phyloP scores from a whole-genome alignment of 768 basidiomycete genomes.

The Macrolepiota fuliginosa region DNA sequence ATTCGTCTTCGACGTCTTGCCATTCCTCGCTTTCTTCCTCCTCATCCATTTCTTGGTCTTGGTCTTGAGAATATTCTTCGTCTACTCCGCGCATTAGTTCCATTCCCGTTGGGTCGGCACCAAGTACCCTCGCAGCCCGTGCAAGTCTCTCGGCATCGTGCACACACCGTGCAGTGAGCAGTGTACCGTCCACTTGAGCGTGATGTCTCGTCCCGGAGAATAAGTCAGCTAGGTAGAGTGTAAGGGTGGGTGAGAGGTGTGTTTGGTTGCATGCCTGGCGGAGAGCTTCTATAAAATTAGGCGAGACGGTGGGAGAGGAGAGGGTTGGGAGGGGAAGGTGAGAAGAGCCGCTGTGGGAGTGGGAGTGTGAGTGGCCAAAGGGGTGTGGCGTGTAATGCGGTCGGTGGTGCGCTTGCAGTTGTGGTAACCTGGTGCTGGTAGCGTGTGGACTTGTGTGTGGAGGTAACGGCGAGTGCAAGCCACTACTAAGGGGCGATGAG shows the following conservation, averaged over 20 bases:
- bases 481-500: slow-evolving; percentile 21
- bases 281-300: slow-evolving; percentile 28
- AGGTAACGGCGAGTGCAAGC: slow-evolving; percentile 22
- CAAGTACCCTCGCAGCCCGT: slow-evolving; percentile 65
- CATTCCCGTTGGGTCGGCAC: slow-evolving; percentile 57
- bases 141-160: slow-evolving; percentile 67
- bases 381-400: slow-evolving; percentile 19
- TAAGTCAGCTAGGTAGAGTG: slow-evolving; percentile 68
- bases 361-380: slow-evolving; percentile 18
- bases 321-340: slow-evolving; percentile 6
- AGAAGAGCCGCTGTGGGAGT: slow-evolving; percentile 15
- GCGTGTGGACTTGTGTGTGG: background rate
- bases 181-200: slow-evolving; percentile 62
- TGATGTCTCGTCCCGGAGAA: slow-evolving; percentile 75
- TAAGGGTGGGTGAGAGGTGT: slow-evolving; percentile 48
- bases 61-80: background rate
- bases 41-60: slow-evolving; percentile 10
- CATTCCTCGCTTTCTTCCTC: slow-evolving; percentile 11
- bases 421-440: slow-evolving; percentile 2
- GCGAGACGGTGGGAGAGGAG: slow-evolving; percentile 19
- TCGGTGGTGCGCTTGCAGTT: slow-evolving; percentile 29
- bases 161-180: slow-evolving; percentile 60
- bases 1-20: slow-evolving; percentile 13
- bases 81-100: slow-evolving; percentile 41
- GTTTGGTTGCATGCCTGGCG: slow-evolving; percentile 32